These are phyloP conservation scores for Strobilomyces confusus DNA, from an alignment of 768 basidiomycete genomes.

Conservation along the genomic window DNA sequence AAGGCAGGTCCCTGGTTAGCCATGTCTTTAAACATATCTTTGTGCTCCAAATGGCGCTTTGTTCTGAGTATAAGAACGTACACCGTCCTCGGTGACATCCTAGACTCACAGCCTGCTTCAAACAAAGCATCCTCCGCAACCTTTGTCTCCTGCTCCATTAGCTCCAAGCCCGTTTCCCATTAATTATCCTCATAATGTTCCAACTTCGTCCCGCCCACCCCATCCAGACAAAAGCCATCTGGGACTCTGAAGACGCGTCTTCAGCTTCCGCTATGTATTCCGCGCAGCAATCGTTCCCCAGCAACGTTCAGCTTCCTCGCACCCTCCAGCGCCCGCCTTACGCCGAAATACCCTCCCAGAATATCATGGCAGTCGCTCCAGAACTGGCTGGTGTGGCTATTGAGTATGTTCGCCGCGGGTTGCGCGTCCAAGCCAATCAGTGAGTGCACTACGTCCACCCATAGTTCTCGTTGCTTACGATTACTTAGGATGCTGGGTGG, in stretches of 20 bases:
- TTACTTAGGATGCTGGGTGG: slow-evolving; percentile 35
- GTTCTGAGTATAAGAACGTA: slow-evolving; percentile 28
- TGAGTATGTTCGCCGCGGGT: slow-evolving; percentile 56
- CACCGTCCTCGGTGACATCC: slow-evolving; percentile 10
- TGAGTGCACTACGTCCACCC: slow-evolving; percentile 26
- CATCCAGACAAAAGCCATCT: slow-evolving; percentile 35
- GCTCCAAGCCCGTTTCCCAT: slow-evolving; percentile 8
- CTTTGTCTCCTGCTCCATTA: slow-evolving; percentile 19
- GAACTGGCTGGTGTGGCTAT: slow-evolving; percentile 49
- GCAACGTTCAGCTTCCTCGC: slow-evolving; percentile 65
- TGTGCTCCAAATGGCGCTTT: slow-evolving; percentile 27
- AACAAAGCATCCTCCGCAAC: slow-evolving; percentile 16
- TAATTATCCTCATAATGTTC: slow-evolving; percentile 27
- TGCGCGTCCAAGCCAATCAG: slow-evolving; percentile 45
- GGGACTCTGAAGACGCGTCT: slow-evolving; percentile 31
- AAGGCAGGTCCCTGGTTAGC: slow-evolving; percentile 19
- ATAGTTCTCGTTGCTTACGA: slow-evolving; percentile 29
- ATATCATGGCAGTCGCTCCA: slow-evolving; percentile 51
- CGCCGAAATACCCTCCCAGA: slow-evolving; percentile 52
- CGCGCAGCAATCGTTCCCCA: slow-evolving; percentile 27
- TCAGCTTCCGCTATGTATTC: slow-evolving; percentile 26
- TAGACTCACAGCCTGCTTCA: slow-evolving; percentile 14
- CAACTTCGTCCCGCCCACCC: slow-evolving; percentile 34
- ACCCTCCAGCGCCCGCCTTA: slow-evolving; percentile 61
- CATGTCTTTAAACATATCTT: slow-evolving; percentile 29